Percentiles rank a stretch among this genome's conserved stretches.
Evolutionary conservation across 2,329 filamentous ascomycete species (phyloP).

Genomic region (Diaporthe longicolla): DNA sequence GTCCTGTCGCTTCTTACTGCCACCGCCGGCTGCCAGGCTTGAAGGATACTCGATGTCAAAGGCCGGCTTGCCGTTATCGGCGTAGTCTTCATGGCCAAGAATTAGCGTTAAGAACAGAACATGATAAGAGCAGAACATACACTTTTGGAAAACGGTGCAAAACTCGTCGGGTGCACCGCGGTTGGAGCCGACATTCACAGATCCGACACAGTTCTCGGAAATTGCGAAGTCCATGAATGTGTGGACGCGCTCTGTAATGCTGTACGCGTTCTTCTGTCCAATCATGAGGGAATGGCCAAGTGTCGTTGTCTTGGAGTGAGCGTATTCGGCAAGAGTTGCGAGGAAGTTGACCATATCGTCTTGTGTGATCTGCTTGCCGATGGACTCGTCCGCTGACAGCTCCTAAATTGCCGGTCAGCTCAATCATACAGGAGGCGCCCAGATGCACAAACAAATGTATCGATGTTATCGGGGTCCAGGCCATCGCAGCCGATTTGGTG

Average conservation of each 20-base stretch:
- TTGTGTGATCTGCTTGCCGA: constrained; percentile 40
- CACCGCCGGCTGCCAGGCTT: constrained; percentile 32
- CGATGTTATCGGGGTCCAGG: constrained; percentile 39
- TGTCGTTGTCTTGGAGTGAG: constrained; percentile 37
- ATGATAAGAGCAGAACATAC: background rate
- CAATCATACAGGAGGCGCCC: background rate
- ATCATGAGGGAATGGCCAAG: constrained; percentile 38
- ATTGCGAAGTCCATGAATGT: constrained; percentile 40
- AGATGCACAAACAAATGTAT: constrained; percentile 33
- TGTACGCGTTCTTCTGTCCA: constrained; percentile 40
- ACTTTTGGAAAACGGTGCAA: constrained; percentile 35
- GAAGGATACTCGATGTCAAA: constrained; percentile 41
- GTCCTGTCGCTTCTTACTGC: constrained; percentile 16
- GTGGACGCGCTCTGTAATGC: constrained; percentile 24
- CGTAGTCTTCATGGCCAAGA: background rate
- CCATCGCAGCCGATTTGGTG: constrained; percentile 40
- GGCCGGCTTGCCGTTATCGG: constrained; percentile 37
- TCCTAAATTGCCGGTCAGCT: constrained; percentile 14
- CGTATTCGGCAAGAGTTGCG: constrained; percentile 22
- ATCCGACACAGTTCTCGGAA: constrained; percentile 38
- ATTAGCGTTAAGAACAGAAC: background rate
- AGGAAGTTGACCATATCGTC: constrained; percentile 39
- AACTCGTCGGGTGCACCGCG: constrained; percentile 31
- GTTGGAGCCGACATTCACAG: constrained; percentile 21
- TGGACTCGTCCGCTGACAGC: constrained; percentile 29